Evolutionary conservation across 2,329 filamentous ascomycete genomes (phyloP), one percentile per base, ranked within the genome.

Genomic region (Claviceps africana): DNA sequence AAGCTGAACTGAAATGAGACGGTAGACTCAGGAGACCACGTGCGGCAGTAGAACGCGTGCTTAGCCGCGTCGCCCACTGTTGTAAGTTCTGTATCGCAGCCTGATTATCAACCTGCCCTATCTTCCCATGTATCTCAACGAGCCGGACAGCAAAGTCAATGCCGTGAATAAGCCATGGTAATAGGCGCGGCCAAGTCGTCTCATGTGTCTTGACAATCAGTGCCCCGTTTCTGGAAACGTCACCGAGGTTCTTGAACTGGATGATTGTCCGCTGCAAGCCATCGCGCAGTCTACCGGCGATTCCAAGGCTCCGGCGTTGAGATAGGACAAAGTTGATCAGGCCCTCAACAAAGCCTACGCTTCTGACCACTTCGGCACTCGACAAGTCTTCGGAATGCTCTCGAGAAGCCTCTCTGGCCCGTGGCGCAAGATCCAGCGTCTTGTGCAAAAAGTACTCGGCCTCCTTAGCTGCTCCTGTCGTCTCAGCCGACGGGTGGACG

Each of bases 361-460:
- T 90, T 61, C 90, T 79, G 43, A 78, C 76, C 8, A 93, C 78
- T 59, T 96, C 88, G 9, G 87, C 83, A 43, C 82, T 77, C 45
- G 85, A 95, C 40, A 98, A 70, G 57, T 98, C 94, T 39, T 87
- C 83, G 0, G 86, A 88, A 66, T 95, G 88, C 49, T 88, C 83
- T 56, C 82, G 76, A 10, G 80, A 72, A 31, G 83, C 76, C 43
- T 78, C 72, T 60, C 91, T 79, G 48, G 85, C 78, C 57, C 77
- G 76, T 17, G 83, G 78, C 57, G 86, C 79, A 13, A 89, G 66
- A 62, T 91, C 86, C 30, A 96, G 70, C 31, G 88, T 74, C 62
- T 86, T 85, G 66, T 95, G 83, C 64, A 95, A 85, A 60, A 86
- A 83, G 57, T 85, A 82, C 50, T 94, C 81, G 9, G 81, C 75